Conservation (phyloP, 345 rosid genomes). For the Linum trigynum region DNA sequence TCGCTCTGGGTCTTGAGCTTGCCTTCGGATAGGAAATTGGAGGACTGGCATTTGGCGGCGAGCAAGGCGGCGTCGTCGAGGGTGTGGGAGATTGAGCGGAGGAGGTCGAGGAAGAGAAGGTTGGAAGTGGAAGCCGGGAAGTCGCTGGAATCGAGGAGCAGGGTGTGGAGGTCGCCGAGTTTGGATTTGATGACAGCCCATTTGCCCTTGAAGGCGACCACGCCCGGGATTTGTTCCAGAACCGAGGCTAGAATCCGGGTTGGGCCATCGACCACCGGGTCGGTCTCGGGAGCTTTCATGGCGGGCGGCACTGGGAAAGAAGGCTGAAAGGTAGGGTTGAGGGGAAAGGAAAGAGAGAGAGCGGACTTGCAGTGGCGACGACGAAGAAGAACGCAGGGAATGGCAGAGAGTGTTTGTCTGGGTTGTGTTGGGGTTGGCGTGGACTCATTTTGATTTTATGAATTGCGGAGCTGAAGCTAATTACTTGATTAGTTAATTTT, state of each 20-base stretch:
- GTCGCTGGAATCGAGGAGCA: constrained; percentile 53
- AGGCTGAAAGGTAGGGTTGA: not conserved
- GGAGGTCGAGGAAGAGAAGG: constrained; percentile 49
- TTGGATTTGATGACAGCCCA: constrained; percentile 60
- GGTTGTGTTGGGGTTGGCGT: too few species aligned
- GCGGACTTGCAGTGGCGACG: too few species aligned
- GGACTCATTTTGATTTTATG: too few species aligned
- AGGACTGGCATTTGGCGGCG: constrained; percentile 38
- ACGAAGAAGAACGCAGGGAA: too few species aligned
- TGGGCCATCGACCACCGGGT: constrained; percentile 27
- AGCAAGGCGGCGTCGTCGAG: constrained; percentile 41
- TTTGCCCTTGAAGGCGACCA: constrained; percentile 55
- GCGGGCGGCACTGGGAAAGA: constrained; percentile 14
- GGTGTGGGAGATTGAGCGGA: constrained; percentile 38
- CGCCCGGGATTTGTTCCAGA: constrained; percentile 30
- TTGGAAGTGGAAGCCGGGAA: constrained; percentile 35
- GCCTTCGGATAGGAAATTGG: constrained; percentile 42
- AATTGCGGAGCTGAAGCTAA: too few species aligned
- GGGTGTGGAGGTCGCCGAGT: constrained; percentile 49
- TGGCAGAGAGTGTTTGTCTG: too few species aligned
- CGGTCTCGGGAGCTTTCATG: constrained; percentile 47
- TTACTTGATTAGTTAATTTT: too few species aligned
- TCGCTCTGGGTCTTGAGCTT: constrained; percentile 89
- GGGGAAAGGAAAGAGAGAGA: not conserved
- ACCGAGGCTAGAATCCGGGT: constrained; percentile 35